A percentile compares a stretch with the other conserved stretches of the same genome.
Evolutionary conservation across 176 grass and related monocot species (phyloP).

Genomic region (Carex myosuroides): DNA sequence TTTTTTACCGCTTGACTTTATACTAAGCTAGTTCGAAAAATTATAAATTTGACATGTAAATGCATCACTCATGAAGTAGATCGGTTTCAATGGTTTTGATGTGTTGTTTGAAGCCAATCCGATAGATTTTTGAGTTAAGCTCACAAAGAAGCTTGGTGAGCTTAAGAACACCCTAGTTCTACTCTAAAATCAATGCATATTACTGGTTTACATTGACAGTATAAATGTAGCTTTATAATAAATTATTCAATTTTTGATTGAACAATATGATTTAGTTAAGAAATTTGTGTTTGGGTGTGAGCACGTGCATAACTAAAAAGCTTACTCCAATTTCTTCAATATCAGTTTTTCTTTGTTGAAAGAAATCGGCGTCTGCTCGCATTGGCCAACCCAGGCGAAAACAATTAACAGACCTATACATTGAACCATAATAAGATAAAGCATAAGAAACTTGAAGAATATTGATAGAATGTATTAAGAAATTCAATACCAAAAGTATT

Average conservation of each 20-base stretch:
- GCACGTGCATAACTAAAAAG: background rate
- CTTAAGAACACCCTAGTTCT: no score
- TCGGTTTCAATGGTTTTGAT: no score
- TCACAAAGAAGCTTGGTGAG: no score
- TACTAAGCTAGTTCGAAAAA: no score
- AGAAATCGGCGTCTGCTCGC: constrained; percentile 87
- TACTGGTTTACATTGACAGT: background rate
- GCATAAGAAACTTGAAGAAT: constrained; percentile 29
- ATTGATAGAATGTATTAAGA: background rate
- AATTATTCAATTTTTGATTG: background rate
- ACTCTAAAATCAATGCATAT: background rate
- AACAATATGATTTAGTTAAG: background rate
- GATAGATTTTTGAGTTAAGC: no score
- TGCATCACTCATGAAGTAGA: no score
- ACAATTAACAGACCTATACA: constrained; percentile 67
- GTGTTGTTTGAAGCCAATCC: no score
- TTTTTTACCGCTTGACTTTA: no score
- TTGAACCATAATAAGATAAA: background rate
- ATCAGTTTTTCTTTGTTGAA: constrained; percentile 31
- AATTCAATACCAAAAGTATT: constrained; percentile 68
- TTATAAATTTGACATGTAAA: no score
- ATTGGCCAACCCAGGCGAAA: constrained; percentile 92
- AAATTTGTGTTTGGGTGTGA: background rate
- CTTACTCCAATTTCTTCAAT: constrained; percentile 64
- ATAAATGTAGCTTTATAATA: background rate